phyloP scores from a whole-genome alignment of 495 filamentous ascomycete genomes.

The Pseudevernia furfuracea region DNA sequence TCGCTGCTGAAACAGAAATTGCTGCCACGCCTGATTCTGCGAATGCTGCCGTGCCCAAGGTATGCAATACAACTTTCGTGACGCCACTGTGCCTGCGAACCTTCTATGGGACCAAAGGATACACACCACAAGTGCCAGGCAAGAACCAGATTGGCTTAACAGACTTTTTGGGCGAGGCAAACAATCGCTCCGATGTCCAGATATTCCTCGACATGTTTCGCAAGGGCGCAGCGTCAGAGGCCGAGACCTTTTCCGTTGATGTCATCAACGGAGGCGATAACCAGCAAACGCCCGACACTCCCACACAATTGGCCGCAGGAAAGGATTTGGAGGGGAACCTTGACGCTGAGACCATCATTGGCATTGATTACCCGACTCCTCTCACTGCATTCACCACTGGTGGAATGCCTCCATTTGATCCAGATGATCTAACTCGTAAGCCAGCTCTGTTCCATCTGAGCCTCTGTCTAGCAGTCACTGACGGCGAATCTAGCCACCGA shows the following conservation, averaged over 20 bases:
- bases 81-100: constrained; percentile 48
- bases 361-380: constrained; percentile 49
- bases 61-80: constrained; percentile 46
- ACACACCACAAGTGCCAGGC: constrained; percentile 35
- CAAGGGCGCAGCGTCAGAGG: constrained; percentile 39
- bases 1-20: constrained; percentile 25
- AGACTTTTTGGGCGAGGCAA: constrained; percentile 44
- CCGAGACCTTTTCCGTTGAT: constrained; percentile 36
- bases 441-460: neutral
- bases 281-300: constrained; percentile 33
- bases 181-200: constrained; percentile 43
- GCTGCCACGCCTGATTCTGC: constrained; percentile 23
- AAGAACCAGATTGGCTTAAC: constrained; percentile 43
- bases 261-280: constrained; percentile 35
- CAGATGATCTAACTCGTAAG: constrained; percentile 40
- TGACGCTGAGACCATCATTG: constrained; percentile 42
- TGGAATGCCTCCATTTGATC: constrained; percentile 53
- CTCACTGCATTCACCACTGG: constrained; percentile 62
- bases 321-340: constrained; percentile 39
- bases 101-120: constrained; percentile 48
- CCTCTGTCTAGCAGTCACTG: neutral
- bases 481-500: constrained; percentile 45
- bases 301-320: constrained; percentile 26
- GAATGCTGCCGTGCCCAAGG: constrained; percentile 31
- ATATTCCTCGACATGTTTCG: constrained; percentile 43